These are phyloP conservation scores for Tolypocladium sp. DNA, from an alignment of 2,329 filamentous ascomycete genomes.

Conservation along the genomic window DNA sequence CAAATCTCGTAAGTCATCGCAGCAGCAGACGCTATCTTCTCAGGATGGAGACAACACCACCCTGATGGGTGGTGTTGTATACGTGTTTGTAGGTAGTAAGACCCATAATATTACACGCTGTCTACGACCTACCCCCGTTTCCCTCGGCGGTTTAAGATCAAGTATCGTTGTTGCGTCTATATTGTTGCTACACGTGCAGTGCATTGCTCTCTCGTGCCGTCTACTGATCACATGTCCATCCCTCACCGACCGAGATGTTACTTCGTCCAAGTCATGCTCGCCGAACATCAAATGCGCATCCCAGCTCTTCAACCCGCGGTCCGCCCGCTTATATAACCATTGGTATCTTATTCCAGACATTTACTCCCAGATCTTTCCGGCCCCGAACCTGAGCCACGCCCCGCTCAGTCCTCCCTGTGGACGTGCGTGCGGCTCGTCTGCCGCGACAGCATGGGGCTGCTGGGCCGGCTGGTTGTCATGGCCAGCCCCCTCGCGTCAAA, in stretches of 20 bases:
- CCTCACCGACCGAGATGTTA: neutral
- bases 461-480: slow-evolving; percentile 36
- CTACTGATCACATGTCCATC: too few relatives aligned
- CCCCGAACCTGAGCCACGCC: neutral
- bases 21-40: too few relatives aligned
- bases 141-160: neutral
- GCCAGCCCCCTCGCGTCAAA: slow-evolving; percentile 29
- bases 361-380: too few relatives aligned
- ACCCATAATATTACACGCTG: neutral
- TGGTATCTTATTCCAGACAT: neutral
- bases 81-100: too few relatives aligned
- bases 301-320: neutral
- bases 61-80: too few relatives aligned
- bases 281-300: neutral
- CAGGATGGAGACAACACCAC: too few relatives aligned
- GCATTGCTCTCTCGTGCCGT: neutral
- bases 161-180: neutral
- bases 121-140: neutral
- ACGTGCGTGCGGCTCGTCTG: slow-evolving; percentile 28
- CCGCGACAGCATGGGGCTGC: slow-evolving; percentile 33
- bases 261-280: neutral
- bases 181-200: neutral
- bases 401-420: slow-evolving; percentile 24
- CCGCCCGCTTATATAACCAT: neutral
- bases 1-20: too few relatives aligned